Percentiles rank a stretch among this genome's conserved stretches.
phyloP scores from a whole-genome alignment of 2,329 filamentous ascomycete genomes.

The Gliomastix tumulicola region DNA sequence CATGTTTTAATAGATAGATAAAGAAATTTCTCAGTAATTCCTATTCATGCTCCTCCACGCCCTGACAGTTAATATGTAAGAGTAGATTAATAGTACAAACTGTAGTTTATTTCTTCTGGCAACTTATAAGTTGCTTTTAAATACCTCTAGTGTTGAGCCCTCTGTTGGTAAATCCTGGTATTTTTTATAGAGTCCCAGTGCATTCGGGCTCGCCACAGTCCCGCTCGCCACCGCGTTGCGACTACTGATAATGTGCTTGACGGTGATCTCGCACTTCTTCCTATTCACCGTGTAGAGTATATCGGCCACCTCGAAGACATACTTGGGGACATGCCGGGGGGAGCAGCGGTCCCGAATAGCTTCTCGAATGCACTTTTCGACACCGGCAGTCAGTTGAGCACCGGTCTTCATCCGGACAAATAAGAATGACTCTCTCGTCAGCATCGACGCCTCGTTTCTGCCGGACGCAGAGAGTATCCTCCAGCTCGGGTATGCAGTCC shows the following conservation, averaged over 20 bases:
- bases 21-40: no score
- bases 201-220: conserved; percentile 1
- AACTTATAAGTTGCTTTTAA: no score
- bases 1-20: no score
- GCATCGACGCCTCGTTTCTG: not conserved
- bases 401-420: not conserved
- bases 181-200: not conserved
- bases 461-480: not conserved
- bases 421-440: not conserved
- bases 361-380: not conserved
- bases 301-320: conserved; percentile 5
- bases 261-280: conserved; percentile 8
- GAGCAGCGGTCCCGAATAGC: not conserved
- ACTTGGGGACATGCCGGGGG: not conserved
- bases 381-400: not conserved
- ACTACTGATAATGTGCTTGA: conserved; percentile 6
- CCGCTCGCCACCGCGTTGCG: conserved; percentile 3
- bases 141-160: no score
- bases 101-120: no score
- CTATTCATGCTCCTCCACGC: no score
- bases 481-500: not conserved
- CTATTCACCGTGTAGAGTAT: conserved; percentile 8
- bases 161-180: not conserved
- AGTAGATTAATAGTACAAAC: no score
- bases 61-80: no score